These are phyloP conservation scores for Pneumocystis murina DNA, from an alignment of 1,139 yeast genomes.

Conservation along the genomic window DNA sequence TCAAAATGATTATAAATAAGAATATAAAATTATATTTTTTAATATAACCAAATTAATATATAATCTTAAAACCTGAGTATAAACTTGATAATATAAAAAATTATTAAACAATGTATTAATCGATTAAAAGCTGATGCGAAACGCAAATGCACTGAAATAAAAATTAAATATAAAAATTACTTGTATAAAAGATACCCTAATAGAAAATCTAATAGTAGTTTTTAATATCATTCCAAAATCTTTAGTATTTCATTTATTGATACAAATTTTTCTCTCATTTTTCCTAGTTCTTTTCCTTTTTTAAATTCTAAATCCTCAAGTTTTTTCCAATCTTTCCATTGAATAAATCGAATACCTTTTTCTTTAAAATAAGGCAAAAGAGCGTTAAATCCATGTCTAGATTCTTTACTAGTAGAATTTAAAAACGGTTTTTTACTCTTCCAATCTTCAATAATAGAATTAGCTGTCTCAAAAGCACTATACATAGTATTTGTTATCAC, in stretches of 20 bases:
- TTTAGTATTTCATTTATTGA: constrained; percentile 37
- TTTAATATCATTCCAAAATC: constrained; percentile 14
- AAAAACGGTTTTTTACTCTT: constrained; percentile 14
- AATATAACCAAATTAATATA: too few species aligned
- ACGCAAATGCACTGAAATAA: not conserved
- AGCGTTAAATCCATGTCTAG: constrained; percentile 7
- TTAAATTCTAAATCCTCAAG: constrained; percentile 41
- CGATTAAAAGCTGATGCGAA: not conserved
- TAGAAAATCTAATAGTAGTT: not conserved
- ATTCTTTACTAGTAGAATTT: constrained; percentile 13
- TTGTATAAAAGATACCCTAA: not conserved
- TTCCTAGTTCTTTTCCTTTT: constrained; percentile 35
- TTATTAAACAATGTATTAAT: too few species aligned
- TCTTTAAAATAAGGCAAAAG: constrained; percentile 4
- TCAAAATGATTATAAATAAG: too few species aligned
- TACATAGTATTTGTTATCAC: constrained; percentile 85
- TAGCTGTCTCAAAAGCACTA: constrained; percentile 67
- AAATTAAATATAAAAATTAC: not conserved
- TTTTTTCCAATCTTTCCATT: constrained; percentile 64
- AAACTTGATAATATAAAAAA: too few species aligned
- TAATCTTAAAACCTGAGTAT: too few species aligned
- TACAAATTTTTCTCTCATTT: constrained; percentile 44
- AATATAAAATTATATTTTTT: too few species aligned
- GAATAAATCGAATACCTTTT: constrained; percentile 6
- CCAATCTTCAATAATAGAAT: constrained; percentile 43